Percentiles rank a stretch among this genome's conserved stretches.
Conservation (phyloP, 164 flowering plant genomes). For the Vitis vinifera region DNA sequence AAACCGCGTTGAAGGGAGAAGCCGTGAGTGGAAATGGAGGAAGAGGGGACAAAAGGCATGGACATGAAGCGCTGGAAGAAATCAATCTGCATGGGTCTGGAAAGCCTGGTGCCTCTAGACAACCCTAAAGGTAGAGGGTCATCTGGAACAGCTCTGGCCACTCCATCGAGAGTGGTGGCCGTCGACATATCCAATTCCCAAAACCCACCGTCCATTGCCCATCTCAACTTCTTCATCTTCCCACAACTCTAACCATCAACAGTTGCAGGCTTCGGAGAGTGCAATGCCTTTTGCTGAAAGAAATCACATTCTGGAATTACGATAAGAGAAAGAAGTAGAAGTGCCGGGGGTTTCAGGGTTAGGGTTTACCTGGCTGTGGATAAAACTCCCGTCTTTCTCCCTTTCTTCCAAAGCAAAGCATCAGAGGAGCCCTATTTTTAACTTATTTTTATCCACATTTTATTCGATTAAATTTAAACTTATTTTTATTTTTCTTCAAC, state of each 20-base stretch:
- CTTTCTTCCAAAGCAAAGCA: too few relatives aligned
- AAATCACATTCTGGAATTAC: too few relatives aligned
- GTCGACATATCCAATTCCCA: constrained; percentile 91
- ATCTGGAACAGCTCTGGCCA: constrained; percentile 60
- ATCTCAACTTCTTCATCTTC: constrained; percentile 76
- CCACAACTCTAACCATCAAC: neutral
- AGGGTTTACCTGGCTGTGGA: too few relatives aligned
- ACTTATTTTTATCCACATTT: too few relatives aligned
- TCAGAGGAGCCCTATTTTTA: too few relatives aligned
- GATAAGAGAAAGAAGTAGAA: too few relatives aligned
- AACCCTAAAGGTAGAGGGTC: constrained; percentile 66
- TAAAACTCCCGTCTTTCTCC: too few relatives aligned
- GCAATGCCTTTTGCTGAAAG: too few relatives aligned
- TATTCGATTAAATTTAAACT: too few relatives aligned
- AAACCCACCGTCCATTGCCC: constrained; percentile 76
- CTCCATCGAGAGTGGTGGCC: constrained; percentile 64
- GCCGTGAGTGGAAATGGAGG: constrained; percentile 33
- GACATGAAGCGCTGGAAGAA: constrained; percentile 89
- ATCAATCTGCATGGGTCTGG: constrained; percentile 80
- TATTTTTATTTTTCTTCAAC: too few relatives aligned
- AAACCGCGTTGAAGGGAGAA: constrained; percentile 61
- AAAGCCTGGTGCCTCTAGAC: constrained; percentile 65
- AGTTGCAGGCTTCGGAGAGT: neutral
- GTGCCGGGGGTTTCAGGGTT: too few relatives aligned
- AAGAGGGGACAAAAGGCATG: constrained; percentile 69